Base-by-base conservation (phyloP, 768 basidiomycete genomes). In the Favolaschia claudopus region DNA sequence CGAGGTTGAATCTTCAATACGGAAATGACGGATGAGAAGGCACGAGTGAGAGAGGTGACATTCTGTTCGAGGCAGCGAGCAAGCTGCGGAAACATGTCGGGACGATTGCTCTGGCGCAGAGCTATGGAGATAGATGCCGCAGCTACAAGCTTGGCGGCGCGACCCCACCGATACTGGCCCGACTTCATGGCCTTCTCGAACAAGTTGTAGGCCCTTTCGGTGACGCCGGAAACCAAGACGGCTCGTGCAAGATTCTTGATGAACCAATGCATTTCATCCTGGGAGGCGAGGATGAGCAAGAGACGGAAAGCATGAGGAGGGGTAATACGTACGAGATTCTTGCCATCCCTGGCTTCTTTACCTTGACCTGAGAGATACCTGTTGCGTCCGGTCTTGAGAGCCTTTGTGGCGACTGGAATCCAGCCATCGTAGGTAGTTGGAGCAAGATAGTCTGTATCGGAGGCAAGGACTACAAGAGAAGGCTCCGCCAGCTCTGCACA, bases 401-500 rank as follows among this genome's bases (percentile, higher is more conserved):
- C 76, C 58, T 72, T 74, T 63, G 76, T 59, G 52, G 73, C 53
- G 37, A 62, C 51, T 44, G 70, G 63, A 61, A 74, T 71, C 75
- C 72, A 75, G 39, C 73, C 67, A 57, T 58, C 74, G 65, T 64
- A 70, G 57, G 62, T 65, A 10, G 76, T 77, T 52, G 70, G 67
- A 51, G 77, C 72, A 28, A 68, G 51, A 40, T 75, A 65, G 60
- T 80, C 78, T 20, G 67, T 63, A 60, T 83, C 77, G 22, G 81
- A 76, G 8, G 84, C 78, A 45, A 93, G 83, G 36, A 89, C 73
- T 25, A 79, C 79, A 76, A 88, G 88, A 14, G 80, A 76, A 0
- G 89, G 79, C 65, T 91, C 86, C 10, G 74, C 77, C 19, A 93
- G 82, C n/a, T 86, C 86, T 15, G 88, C 92, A 64, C 92, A 93